phyloP scores from a whole-genome alignment of 208 protist species.

The Leishmania amazonensis region DNA sequence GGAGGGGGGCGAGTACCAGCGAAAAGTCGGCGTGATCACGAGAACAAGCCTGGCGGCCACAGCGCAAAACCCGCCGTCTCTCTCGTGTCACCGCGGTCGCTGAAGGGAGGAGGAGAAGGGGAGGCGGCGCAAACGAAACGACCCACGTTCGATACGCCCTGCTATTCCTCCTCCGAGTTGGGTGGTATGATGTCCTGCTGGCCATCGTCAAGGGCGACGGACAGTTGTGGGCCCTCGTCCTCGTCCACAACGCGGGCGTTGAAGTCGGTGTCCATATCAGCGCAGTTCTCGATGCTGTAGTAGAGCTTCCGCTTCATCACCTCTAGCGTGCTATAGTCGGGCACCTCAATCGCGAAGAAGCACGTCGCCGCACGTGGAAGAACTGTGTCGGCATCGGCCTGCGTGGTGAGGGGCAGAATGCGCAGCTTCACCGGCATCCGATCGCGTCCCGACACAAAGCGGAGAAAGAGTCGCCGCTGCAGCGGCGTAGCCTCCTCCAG shows the following conservation, averaged over 20 bases:
- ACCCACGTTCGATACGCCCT: background rate
- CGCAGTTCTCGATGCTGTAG: conserved; percentile 96
- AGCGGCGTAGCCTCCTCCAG: conserved; percentile 81
- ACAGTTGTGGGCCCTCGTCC: conserved; percentile 80
- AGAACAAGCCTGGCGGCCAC: background rate
- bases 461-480: conserved; percentile 90
- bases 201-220: conserved; percentile 54
- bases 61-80: background rate
- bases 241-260: conserved; percentile 78
- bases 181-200: conserved; percentile 15
- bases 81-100: background rate
- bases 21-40: background rate
- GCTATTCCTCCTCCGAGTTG: conserved; percentile 21
- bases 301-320: conserved; percentile 94
- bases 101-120: background rate
- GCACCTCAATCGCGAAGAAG: conserved; percentile 96
- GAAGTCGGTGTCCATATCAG: conserved; percentile 95
- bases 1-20: background rate
- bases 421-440: conserved; percentile 88
- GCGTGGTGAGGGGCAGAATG: conserved; percentile 67
- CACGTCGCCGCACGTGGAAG: conserved; percentile 95
- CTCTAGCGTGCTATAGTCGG: conserved; percentile 94
- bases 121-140: background rate
- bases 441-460: conserved; percentile 91
- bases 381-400: conserved; percentile 82